Base-by-base conservation (phyloP, 148 eudicot genomes). In the Gaultheria prostrata region DNA sequence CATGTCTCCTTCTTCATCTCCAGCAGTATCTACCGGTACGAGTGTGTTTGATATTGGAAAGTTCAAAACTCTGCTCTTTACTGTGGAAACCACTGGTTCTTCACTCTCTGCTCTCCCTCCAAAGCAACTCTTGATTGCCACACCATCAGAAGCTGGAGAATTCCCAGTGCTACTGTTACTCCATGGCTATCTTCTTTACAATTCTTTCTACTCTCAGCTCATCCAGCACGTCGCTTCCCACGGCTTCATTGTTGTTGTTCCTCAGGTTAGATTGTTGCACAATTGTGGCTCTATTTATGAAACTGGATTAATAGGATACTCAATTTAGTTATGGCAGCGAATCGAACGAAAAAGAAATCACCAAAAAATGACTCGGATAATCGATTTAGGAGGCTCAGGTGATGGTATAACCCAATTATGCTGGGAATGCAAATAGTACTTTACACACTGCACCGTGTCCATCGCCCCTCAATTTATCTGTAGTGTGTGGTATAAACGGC, bases 161-260 rank as follows among this genome's bases (percentile, higher is more conserved):
- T 93, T 84, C 73, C 92, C 96, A 39, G 86, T 94, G 15, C 33
- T 94, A 2, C 6, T 94, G 59, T 56, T 94, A 70, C 91, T 93
- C 28, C 98, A 93, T 88, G 98, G 98, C 35, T 92, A 86, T 86
- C 89, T 93, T 51, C 85, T 93, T n/a, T 56, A 78, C 87, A 92
- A 91, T 78, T 82, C 89, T 50, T 94, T 93, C 84, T 94, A 94
- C 87, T 89, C 96, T 56, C 94, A 91, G 83, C 93, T 94, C 50
- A 81, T 92, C 30, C 91, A 86, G 28, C 96, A 92, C 65, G 70
- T 94, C 3, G 91, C 98, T 83, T 94, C 98, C 18, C 98, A 94
- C 88, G 98, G 98, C 45, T 94, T 91, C 87, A 83, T 94, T 8
- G 95, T 94, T 61, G 86, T 94, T 21, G 95, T 94, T 85, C 98